Base-by-base conservation (phyloP, 1,284 basidiomycete genomes). In the Termitomyces sp. region DNA sequence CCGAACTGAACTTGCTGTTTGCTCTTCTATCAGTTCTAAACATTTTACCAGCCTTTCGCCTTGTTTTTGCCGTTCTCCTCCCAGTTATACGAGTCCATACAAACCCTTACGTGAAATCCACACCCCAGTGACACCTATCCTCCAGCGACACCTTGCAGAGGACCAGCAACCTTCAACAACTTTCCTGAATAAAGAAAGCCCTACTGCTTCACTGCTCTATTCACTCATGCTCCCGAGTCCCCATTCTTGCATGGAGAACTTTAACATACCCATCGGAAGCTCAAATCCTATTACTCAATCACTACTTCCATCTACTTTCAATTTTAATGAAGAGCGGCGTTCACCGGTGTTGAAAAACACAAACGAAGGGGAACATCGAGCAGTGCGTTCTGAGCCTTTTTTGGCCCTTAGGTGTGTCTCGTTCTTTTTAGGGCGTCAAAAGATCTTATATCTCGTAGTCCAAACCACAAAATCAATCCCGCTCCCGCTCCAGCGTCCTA, bases 401-500 rank as follows among this genome's bases (percentile, higher is more conserved):
- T 40, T 53, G 6, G 31, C 48, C 21, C 28, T 42, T 30, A 55
- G 53, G 62, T 60, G 5, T 43, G 57, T 56, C 30, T 17, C 2
- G 34, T 26, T 19, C n/a, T 45, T 40, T 41, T 54, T 9, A 45
- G 5, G 8, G 8, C 5, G 17, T 33, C 41, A 7, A 34, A n/a
- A 28, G 13, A 40, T 9, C 42, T 52, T 13, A 53, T 49, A 4
- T 28, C 8, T 55, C 31, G 19, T 54, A 65, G 58, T 40, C 41
- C 53, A 6, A 52, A 53, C 44, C 50, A 58, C 39, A 58, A 52
- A 24, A 24, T 46, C 15, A 62, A 62, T 46, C 52, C 55, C 12
- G 62, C 67, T 12, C 55, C 66, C 12, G 61, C 68, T 24, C 58
- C 68, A 9, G 24, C 24, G n/a, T 3, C 34, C 4, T 70, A 69